Percentiles rank a stretch among this genome's conserved stretches.
Conservation (phyloP, 805 yeast genomes). For the Grigorovia jiainica region DNA sequence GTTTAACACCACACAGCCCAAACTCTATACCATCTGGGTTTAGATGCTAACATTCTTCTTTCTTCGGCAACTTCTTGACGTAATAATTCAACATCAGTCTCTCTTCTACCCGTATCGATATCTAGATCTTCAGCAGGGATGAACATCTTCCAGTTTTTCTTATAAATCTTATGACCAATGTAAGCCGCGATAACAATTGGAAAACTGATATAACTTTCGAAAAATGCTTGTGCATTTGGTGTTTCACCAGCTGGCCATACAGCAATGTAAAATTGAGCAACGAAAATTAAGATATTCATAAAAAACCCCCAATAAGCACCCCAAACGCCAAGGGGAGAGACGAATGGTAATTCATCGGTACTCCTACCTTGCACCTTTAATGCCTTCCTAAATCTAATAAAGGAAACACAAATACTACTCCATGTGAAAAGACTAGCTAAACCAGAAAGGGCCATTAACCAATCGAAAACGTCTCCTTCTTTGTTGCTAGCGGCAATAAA, state of each 20-base stretch:
- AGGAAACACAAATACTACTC: slow-evolving; percentile 51
- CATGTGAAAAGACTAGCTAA: slow-evolving; percentile 54
- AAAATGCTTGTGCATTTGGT: slow-evolving; percentile 51
- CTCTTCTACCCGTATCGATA: too few relatives aligned
- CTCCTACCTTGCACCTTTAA: slow-evolving; percentile 55
- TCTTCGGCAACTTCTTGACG: slow-evolving; percentile 60
- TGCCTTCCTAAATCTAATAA: slow-evolving; percentile 56
- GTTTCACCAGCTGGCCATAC: slow-evolving; percentile 52
- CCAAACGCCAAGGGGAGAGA: slow-evolving; percentile 54
- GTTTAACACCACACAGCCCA: slow-evolving; percentile 40
- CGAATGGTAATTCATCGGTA: slow-evolving; percentile 40
- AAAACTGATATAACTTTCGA: slow-evolving; percentile 53
- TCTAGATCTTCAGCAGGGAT: slow-evolving; percentile 45
- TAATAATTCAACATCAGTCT: too few relatives aligned
- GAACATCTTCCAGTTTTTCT: slow-evolving; percentile 32
- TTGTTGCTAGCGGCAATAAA: slow-evolving; percentile 46
- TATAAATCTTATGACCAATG: slow-evolving; percentile 49
- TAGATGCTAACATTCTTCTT: slow-evolving; percentile 37
- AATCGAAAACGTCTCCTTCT: slow-evolving; percentile 47
- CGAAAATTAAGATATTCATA: slow-evolving; percentile 50
- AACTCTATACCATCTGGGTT: slow-evolving; percentile 39
- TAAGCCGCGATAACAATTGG: slow-evolving; percentile 53
- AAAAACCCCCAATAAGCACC: slow-evolving; percentile 58
- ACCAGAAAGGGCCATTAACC: slow-evolving; percentile 60
- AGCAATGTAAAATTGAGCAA: slow-evolving; percentile 79